Evolutionary conservation across 805 yeast species (phyloP).

Genomic region (Huiozyma sinensis): DNA sequence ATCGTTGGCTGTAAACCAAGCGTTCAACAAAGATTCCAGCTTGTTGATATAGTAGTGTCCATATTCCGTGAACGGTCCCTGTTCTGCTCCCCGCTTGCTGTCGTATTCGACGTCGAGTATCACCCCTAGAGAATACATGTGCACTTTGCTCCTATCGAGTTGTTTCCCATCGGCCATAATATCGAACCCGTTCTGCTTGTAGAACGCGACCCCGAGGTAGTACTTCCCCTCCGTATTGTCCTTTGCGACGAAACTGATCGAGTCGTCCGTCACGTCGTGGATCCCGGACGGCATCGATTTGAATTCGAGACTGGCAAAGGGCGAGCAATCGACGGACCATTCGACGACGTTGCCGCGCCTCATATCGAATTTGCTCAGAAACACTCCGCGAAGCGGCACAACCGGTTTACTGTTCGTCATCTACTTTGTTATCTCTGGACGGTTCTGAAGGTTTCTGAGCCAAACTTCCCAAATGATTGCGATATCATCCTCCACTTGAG

Average conservation of each 20-base stretch:
- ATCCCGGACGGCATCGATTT: slow-evolving; percentile 62
- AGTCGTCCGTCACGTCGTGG: slow-evolving; percentile 42
- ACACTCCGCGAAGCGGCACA: slow-evolving; percentile 11
- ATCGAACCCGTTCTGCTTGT: slow-evolving; percentile 34
- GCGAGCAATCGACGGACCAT: slow-evolving; percentile 14
- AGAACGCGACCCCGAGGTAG: slow-evolving; percentile 42
- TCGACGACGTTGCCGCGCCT: slow-evolving; percentile 23
- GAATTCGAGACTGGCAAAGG: slow-evolving; percentile 39
- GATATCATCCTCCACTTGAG: too few species aligned
- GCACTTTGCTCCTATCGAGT: slow-evolving; percentile 35
- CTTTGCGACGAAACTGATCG: slow-evolving; percentile 40
- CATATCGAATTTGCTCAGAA: slow-evolving; percentile 26
- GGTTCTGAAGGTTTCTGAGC: too few species aligned
- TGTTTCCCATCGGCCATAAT: slow-evolving; percentile 12
- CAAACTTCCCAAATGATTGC: too few species aligned
- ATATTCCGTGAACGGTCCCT: background rate
- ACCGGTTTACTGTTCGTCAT: background rate
- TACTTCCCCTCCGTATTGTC: slow-evolving; percentile 9
- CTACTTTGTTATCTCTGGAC: too few species aligned
- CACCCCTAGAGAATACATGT: slow-evolving; percentile 57
- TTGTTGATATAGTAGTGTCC: slow-evolving; percentile 6
- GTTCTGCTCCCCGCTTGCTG: background rate
- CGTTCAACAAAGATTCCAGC: slow-evolving; percentile 10
- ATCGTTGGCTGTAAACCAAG: slow-evolving; percentile 8
- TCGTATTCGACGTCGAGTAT: slow-evolving; percentile 28